Evolutionary conservation across 192 early-diverging fungal genomes (phyloP).

Genomic region (Kickxella alabastrina): DNA sequence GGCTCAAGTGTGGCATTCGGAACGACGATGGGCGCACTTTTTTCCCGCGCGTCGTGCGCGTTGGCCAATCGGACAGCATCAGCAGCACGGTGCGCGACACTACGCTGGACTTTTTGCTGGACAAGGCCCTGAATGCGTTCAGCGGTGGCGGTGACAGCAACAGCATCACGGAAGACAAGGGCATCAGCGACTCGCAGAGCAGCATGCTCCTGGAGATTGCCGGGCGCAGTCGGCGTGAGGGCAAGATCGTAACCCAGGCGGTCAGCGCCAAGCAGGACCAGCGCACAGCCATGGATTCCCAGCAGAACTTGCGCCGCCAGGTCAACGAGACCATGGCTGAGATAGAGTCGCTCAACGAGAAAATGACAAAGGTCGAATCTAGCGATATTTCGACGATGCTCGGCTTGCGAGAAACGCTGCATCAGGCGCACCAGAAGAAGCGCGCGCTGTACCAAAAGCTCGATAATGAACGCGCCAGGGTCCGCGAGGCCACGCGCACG

Average conservation of each 20-base stretch:
- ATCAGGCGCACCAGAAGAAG: constrained; percentile 10
- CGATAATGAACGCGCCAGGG: constrained; percentile 23
- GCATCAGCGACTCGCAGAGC: constrained; percentile 22
- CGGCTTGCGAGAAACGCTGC: constrained; percentile 16
- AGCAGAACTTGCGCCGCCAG: constrained; percentile 12
- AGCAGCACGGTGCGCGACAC: constrained; percentile 71
- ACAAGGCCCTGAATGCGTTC: constrained; percentile 54
- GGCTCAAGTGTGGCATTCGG: constrained; percentile 74
- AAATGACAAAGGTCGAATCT: constrained; percentile 17
- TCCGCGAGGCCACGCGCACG: constrained; percentile 38
- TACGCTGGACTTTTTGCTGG: constrained; percentile 65
- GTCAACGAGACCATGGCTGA: constrained; percentile 25
- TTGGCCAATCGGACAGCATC: constrained; percentile 72
- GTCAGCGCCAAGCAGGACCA: constrained; percentile 13
- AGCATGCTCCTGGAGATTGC: constrained; percentile 22
- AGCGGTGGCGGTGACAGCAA: neutral
- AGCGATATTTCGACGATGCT: constrained; percentile 14
- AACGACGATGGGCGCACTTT: constrained; percentile 52
- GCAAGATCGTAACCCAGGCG: constrained; percentile 7
- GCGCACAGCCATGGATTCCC: constrained; percentile 3
- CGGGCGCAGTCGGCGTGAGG: constrained; percentile 11
- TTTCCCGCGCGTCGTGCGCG: constrained; percentile 72
- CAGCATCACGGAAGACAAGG: neutral
- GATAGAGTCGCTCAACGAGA: constrained; percentile 14
- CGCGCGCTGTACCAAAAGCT: constrained; percentile 9